Evolutionary conservation across 2,329 filamentous ascomycete genomes (phyloP), one percentile per base, ranked within the genome.

Genomic region (Calonectria hawksworthii): DNA sequence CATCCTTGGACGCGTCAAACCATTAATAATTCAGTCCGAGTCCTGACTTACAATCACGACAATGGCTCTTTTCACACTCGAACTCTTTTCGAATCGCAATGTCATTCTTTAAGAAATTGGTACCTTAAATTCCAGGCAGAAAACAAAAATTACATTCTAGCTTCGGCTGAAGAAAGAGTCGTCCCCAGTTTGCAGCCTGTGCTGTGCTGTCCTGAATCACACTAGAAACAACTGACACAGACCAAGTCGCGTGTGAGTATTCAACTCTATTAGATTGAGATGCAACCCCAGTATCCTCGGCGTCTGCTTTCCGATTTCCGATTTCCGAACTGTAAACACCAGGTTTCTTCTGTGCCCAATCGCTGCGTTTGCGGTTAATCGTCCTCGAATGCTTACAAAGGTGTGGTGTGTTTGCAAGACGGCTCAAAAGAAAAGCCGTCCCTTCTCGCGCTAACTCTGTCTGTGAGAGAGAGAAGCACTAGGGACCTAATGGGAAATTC

Each of bases 381-480:
- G 7, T 36, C 26, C n/a, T 23, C n/a, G 13, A 59, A 4, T 30
- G 26, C 8, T 44, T 44, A n/a, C 41, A 44, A 2, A 8, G 16
- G 41, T 16, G 16, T 44, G 41, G 41, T n/a, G 16, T 34, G 21
- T 6, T 26, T 23, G 56, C 56, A n/a, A 23, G n/a, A 38, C 23
- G 34, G 32, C n/a, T 36, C 18, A 38, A 63, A 41, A 41, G 21
- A 36, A 18, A 41, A 41, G 23, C 23, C 2, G 47, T 56, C 16
- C 13, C 38, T 28, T 56, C 47, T 59, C n/a, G n/a, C 66, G 50
- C 71, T 54, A 65, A 69, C 47, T 23, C 26, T 56, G 52, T 73
- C 56, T n/a, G 54, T 32, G 11, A n/a, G 34, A 50, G 34, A 52
- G 34, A 44, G 28, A 56, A 54, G 23, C n/a, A 36, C 50, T 28